Percentiles rank a stretch among this genome's conserved stretches.
Conservation (phyloP, 2,329 filamentous ascomycete species). For the Exophiala aquamarina region DNA sequence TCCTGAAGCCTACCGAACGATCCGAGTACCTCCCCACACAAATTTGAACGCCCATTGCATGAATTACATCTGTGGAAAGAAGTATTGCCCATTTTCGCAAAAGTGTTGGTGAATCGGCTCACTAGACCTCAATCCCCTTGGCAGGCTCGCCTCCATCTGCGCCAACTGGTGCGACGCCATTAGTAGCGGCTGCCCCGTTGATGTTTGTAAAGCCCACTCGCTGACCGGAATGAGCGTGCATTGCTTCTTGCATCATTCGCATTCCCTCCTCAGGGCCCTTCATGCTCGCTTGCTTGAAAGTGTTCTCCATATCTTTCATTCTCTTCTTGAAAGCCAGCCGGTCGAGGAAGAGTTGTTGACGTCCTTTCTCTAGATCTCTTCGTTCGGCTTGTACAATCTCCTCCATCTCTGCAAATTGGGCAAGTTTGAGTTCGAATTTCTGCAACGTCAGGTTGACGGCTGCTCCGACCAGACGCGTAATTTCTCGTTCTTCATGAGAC, state of each 20-base stretch:
- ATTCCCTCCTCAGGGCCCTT: constrained; percentile 43
- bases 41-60: no score
- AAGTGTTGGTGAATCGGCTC: not conserved
- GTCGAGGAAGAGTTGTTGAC: constrained; percentile 92
- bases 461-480: constrained; percentile 88
- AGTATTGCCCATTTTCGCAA: not conserved
- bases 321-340: constrained; percentile 85
- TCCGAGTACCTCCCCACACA: no score
- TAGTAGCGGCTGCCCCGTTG: not conserved
- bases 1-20: no score
- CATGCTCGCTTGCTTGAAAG: constrained; percentile 51
- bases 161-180: not conserved
- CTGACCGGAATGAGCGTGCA: constrained; percentile 14
- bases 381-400: constrained; percentile 87
- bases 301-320: constrained; percentile 78
- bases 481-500: constrained; percentile 94
- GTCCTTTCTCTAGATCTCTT: constrained; percentile 84
- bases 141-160: not conserved
- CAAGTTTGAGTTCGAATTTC: constrained; percentile 92
- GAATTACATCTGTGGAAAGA: no score
- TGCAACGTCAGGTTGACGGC: constrained; percentile 92
- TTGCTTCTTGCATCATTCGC: constrained; percentile 24
- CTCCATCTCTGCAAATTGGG: constrained; percentile 97
- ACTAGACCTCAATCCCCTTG: constrained; percentile 1
- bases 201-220: constrained; percentile 19